phyloP scores from a whole-genome alignment of 768 basidiomycete species.

The Amanita muscaria region DNA sequence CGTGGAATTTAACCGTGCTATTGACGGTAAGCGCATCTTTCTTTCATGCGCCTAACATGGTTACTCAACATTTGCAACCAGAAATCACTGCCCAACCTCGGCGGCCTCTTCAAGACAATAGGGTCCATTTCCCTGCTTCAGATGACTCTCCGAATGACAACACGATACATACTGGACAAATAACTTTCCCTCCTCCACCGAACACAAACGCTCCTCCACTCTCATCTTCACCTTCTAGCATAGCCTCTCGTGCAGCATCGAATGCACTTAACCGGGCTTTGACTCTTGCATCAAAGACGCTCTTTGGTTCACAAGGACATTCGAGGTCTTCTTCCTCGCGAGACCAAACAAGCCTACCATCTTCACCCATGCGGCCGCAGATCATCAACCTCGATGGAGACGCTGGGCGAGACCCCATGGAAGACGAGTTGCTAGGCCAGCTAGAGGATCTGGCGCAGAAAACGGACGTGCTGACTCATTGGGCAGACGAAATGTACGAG shows the following conservation, averaged over 20 bases:
- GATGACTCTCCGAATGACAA: constrained; percentile 29
- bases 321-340: constrained; percentile 31
- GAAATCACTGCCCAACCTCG: constrained; percentile 58
- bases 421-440: constrained; percentile 70
- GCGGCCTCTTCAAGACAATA: constrained; percentile 50
- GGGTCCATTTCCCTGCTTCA: constrained; percentile 39
- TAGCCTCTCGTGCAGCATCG: constrained; percentile 53
- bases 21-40: constrained; percentile 61
- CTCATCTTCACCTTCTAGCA: constrained; percentile 56
- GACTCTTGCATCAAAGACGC: constrained; percentile 72
- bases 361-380: constrained; percentile 50
- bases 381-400: constrained; percentile 40
- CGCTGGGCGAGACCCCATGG: constrained; percentile 54
- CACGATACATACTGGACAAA: constrained; percentile 22
- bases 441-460: constrained; percentile 94
- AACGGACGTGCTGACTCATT: constrained; percentile 86
- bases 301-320: constrained; percentile 49
- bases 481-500: constrained; percentile 93
- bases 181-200: constrained; percentile 66
- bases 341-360: constrained; percentile 26
- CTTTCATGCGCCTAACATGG: neutral
- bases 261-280: constrained; percentile 74
- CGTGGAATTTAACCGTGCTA: constrained; percentile 85
- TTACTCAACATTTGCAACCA: constrained; percentile 21
- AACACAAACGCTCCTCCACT: constrained; percentile 44